Base-by-base conservation (phyloP, 305 asterid species). In the Caryopteris hybrid region DNA sequence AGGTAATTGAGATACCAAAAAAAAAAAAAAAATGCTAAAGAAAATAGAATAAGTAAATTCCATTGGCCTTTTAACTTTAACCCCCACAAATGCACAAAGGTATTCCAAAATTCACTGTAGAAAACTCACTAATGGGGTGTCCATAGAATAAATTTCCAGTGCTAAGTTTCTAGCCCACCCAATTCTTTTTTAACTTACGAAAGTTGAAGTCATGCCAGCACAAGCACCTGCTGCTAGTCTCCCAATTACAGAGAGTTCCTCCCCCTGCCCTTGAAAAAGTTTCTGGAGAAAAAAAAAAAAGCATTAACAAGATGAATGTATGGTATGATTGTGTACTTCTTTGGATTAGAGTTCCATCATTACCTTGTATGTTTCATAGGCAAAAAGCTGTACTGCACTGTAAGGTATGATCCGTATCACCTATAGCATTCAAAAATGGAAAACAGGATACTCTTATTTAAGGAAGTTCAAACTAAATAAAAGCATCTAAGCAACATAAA, bases 201-300 rank as follows among this genome's bases (percentile, higher is more conserved):
- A 94, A 77, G 99, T 94, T 51, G 95, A 91, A 63, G 97, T 94
- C 99, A 91, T 89, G 88, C 99, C 99, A 81, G 99, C 97, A 85
- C 97, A 94, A 83, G 99, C 99, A 77, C 97, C 98, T 74, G 98
- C 99, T 46, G 96, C 96, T 74, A 91, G 73, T 83, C 99, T 89
- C 84, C 98, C 96, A 67, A 91, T 64, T 61, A 91, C 91, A 52
- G 96, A 83, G 61, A 94, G 96, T 68, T 86, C 84, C 42, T 92
- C 99, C 79, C 85, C 91, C 72, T 83, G 81, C 60, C 90, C 86
- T 21, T 75, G 77, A 69, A 88, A 83, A 65, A 91, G 86, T 75
- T 81, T 88, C 96, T 88, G 80, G 50, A 77, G 69, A 69, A 38
- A 8, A 38, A 10, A 38, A 9, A 8, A 38, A 38, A 8, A 38